Evolutionary conservation across 176 grass and related monocot species (phyloP), one percentile per base, ranked within the genome.

Genomic region (Cenchrus fungigraminus): DNA sequence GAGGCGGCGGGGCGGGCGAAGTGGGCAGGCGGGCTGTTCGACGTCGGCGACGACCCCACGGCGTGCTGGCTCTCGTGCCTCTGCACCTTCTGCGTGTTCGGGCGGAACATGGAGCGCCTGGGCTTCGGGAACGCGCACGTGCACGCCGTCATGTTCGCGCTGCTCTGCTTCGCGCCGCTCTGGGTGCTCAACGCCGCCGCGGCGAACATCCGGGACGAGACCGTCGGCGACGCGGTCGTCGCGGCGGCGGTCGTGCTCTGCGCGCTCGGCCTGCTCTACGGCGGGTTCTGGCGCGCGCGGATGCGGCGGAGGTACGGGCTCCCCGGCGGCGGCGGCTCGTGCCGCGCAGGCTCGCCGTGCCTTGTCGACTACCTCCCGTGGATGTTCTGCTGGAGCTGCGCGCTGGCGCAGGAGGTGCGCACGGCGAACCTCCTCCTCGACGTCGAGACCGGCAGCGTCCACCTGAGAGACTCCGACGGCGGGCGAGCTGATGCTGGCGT

Each of bases 51-150:
- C 8, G 92, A 97, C 65, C 25, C 84, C 4, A 60, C 83, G 31
- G 74, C 81, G 61, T 87, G 87, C 28, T 94, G 73, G 77, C 76
- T 94, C 17, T 97, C 92, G 14, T 82, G 86, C 73, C 78, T 92
- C 52, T 91, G 92, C 79, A 89, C 87, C 13, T 97, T 86, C 75
- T 94, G 90, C 77, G 94, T 97, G 68, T 94, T 97, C 67, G 92
- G 92, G 42, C 94, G 94, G 92, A 97, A 97, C 83, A 87, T 91
- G 94, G 87, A 94, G 82, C 85, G 92, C 32, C 44, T 97, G 60
- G 90, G 94, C 2, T 76, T 94, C 66, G 90, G 92, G 16, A 97
- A 94, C 90, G 92, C 86, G 92, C 84, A 75, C 62, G 83, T 92
- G 47, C 94, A 97, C 80, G 65, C 80, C 16, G 47, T 68, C 46